Evolutionary conservation across 441 rosid genomes (phyloP), one percentile per base, ranked within the genome.

Genomic region (Populus hybrid): DNA sequence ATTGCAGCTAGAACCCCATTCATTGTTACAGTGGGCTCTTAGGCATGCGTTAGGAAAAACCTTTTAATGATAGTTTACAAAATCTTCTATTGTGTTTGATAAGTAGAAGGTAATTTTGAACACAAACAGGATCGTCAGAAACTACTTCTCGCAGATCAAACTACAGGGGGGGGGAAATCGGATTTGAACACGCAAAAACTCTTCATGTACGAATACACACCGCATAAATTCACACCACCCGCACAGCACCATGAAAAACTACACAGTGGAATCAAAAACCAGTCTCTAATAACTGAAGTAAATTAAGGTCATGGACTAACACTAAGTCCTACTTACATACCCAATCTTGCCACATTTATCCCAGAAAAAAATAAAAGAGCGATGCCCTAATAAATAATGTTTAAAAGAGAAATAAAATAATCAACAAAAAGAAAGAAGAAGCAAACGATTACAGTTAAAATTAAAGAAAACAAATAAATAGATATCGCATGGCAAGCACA

Each of bases 401-500:
- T 28, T 28, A 28, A 28, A 28, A 28, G 30, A 28, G 30, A 28
- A 28, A 28, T 28, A 28, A 28, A 3, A 28, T 28, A 28, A 28
- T 28, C 30, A 28, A 28, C 30, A 28, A 28, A 28, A 28, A 28
- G 30, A 28, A 28, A 28, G 30, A 28, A 28, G 30, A 28, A 28
- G 30, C 30, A 28, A 28, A 28, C 30, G 30, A 28, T 28, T 28
- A 28, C 30, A 28, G 30, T 28, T 28, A 18, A 4, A 32, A 73
- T 35, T 35, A 7, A 23, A 32, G 35, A 24, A 28, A 40, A 28
- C 3, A 40, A 24, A 59, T 12, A 35, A 57, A 38, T 36, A 59
- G n/a, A 54, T 8, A 77, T 50, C 65, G 20, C 50, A 77, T 36
- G 30, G 57, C 61, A 72, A 50, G 3, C 59, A 18, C 73, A 73